Base-by-base conservation (phyloP, 495 filamentous ascomycete genomes). In the Tuber microsphaerosporum region DNA sequence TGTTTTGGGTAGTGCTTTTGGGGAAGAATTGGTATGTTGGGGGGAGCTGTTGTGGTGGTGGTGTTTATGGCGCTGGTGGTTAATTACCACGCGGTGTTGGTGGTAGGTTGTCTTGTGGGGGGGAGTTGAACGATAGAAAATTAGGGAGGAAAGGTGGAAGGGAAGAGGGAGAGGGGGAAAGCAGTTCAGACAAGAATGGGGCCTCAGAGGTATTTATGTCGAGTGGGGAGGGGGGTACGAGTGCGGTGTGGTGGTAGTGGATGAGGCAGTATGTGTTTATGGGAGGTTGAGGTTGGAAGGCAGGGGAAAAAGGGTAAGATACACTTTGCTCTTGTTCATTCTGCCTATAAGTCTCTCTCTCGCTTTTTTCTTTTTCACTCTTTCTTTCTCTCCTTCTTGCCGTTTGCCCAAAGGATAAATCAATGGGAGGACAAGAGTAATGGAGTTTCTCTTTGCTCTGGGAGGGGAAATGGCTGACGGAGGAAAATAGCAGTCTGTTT, bases 31-130 rank as follows among this genome's bases (percentile, higher is more conserved):
- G 31, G 26, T 51, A 37, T 43, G 39, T 34, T 42, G 41, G 89
- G 79, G 83, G 73, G 87, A 84, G 65, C 86, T 85, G 42, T 89
- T 87, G 75, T 87, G 86, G 69, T 88, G 86, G 72, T 90, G 88
- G 84, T 92, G 92, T 86, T 91, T 90, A 86, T 93, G 93, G 83
- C 91, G 88, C 56, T 93, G 86, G 85, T 93, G 91, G 74, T 85
- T 84, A 79, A 86, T 85, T 87, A 89, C 20, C 39, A 20, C 48
- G 69, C 34, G 71, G 45, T 75, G 56, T 75, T 31, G 51, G 51
- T 89, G 71, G 48, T 83, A 78, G 56, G 56, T 65, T 65, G 56
- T 65, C 56, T 34, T 26, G 41, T 51, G 76, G 68, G 51, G 51
- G 71, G n/a, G 76, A 73, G 73, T 72, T 69, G 45, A 70, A 72